Percentiles rank a stretch among this genome's conserved stretches.
phyloP scores from a whole-genome alignment of 2,329 filamentous ascomycete genomes.

The Monosporascus cannonballus region DNA sequence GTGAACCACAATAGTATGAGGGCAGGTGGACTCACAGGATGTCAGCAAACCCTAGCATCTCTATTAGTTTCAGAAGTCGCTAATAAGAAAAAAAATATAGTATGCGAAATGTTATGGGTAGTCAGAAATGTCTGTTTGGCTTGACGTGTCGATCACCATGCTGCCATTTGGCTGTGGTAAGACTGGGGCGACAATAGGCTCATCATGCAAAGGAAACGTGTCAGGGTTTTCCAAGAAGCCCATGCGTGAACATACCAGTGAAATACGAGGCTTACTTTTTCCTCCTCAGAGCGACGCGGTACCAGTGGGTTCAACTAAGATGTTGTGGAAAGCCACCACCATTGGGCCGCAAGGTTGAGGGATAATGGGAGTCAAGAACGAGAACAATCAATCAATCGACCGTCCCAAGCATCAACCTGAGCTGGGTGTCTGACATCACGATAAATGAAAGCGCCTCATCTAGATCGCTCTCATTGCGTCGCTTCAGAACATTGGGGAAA shows the following conservation, averaged over 20 bases:
- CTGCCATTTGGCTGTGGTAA: conserved; percentile 33
- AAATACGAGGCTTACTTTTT: conserved; percentile 1
- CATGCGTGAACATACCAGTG: conserved; percentile 4
- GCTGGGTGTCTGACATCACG: too few species aligned
- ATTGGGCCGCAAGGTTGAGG: too few species aligned
- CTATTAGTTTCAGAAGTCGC: conserved; percentile 3
- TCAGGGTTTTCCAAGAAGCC: not conserved
- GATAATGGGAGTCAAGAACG: too few species aligned
- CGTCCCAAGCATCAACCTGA: too few species aligned
- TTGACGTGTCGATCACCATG: conserved; percentile 52
- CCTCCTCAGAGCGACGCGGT: too few species aligned
- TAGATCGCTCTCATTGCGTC: too few species aligned
- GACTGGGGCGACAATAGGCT: conserved; percentile 55
- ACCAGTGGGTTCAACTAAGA: too few species aligned
- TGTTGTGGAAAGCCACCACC: too few species aligned
- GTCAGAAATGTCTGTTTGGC: conserved; percentile 44
- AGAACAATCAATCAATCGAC: too few species aligned
- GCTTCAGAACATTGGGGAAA: too few species aligned
- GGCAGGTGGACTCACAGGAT: not conserved
- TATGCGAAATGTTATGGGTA: conserved; percentile 6
- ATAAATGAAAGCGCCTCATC: too few species aligned
- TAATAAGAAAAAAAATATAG: conserved; percentile 10
- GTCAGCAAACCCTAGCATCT: not conserved
- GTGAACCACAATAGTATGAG: conserved; percentile 1
- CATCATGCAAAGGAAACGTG: conserved; percentile 38